Base-by-base conservation (phyloP, 805 yeast species). In the Wickerhamomyces tratensis region DNA sequence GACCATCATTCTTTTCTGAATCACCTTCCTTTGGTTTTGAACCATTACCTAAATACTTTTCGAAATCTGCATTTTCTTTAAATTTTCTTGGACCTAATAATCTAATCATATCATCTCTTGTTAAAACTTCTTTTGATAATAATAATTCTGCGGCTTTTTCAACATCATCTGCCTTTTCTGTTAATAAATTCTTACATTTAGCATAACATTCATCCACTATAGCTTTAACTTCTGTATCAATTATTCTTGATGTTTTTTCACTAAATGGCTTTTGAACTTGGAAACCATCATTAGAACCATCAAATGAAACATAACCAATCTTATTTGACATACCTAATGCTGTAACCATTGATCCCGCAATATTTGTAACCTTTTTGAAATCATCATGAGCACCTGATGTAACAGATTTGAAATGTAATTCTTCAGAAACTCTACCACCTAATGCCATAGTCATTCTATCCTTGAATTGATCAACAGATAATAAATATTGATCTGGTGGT, bases 351-450 rank as follows among this genome's bases (percentile, higher is more conserved):
- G 83, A 77, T 39, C 82, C 84, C 1, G 98, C 98, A 76, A 93
- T 86, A 44, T 79, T 79, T 0, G 98, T 91, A 25, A 93, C 96
- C 62, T 93, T 93, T 61, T 91, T 86, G 70, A 93, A 89, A 62
- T 93, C 99, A 57, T 93, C 96, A 25, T 88, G 79, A 0, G 96
- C 98, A 45, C 99, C 98, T 43, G 94, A 80, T 7, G 98, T 89
- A 9, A 93, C 95, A n/a, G 89, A 78, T 15, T 77, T 73, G 58
- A 93, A 93, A 59, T 91, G 88, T 39, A 93, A 64, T 64, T 94
- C 98, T 64, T 93, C 99, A 35, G 94, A 79, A 15, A 93, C 97
- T 53, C 99, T 76, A 15, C 99, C 99, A 36, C 98, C 99, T 39
- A 93, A 71, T 0, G 97, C 84, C 98, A 93, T 94, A 27, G 88